Evolutionary conservation across 192 early-diverging fungal genomes (phyloP), one percentile per base, ranked within the genome.

Genomic region (Dimargaris cristalligena): DNA sequence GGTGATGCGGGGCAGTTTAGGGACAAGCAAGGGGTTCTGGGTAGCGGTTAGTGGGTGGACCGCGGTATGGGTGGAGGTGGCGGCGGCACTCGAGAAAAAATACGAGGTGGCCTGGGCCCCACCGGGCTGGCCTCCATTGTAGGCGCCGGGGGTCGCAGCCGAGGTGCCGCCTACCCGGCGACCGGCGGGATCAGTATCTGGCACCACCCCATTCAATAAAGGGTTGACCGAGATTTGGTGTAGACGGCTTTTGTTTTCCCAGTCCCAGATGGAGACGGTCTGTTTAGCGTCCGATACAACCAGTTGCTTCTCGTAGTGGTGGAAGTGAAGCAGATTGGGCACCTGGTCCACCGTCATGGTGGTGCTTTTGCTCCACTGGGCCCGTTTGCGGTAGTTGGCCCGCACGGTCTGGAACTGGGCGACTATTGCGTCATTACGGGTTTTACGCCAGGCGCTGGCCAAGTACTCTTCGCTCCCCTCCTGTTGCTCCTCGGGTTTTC

Each of bases 221-320:
- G 66, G 14, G 13, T 46, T 60, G 16, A 71, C 48, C 10, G 38
- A n/a, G 49, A 65, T 67, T 32, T 70, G 67, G 9, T 59, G 68
- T 1, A 72, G 70, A 56, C 68, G 70, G 52, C 64, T 63, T 2
- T 62, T 59, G 51, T 45, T 45, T 41, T 75, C 71, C 71, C 71
- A 72, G 66, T 75, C 71, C 25, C 62, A 75, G 56, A 72, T 65
- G 3, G 60, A 60, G 0, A 75, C 68, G 45, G 70, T 78, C 33
- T 86, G 78, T 46, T 76, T 74, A 29, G 78, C 76, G 63, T 89
- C 85, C 10, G 88, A 83, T 38, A 80, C 81, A 1, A 91, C 71
- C 34, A 91, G 71, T 67, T 94, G 87, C 22, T 84, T 80, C 67
- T 95, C 91, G 63, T 83, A 88, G 48, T 82, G 80, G 65, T 97